phyloP scores from a whole-genome alignment of 2,329 filamentous ascomycete species.

The Fusarium sp. region DNA sequence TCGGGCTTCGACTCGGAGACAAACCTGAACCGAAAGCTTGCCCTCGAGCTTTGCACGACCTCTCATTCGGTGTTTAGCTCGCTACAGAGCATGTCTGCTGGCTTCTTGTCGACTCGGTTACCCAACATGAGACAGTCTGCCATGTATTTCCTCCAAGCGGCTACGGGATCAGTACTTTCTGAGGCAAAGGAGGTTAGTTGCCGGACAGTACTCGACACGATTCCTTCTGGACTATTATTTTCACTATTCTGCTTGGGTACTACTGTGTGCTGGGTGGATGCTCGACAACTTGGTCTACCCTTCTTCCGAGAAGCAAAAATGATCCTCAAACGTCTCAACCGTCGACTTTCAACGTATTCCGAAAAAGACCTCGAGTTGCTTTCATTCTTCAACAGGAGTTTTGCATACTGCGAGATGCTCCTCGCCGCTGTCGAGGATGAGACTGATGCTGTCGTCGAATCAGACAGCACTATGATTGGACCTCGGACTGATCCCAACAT shows the following conservation, averaged over 20 bases:
- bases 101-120: conserved; percentile 49
- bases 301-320: conserved; percentile 47
- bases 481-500: conserved; percentile 10
- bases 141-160: conserved; percentile 48
- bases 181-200: conserved; percentile 47
- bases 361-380: conserved; percentile 46
- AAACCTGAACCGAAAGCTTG: conserved; percentile 54
- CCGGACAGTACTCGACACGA: conserved; percentile 20
- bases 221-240: conserved; percentile 52
- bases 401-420: conserved; percentile 57
- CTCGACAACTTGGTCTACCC: conserved; percentile 47
- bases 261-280: conserved; percentile 55
- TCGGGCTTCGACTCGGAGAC: conserved; percentile 54
- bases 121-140: conserved; percentile 52
- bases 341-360: conserved; percentile 21
- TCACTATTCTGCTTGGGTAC: conserved; percentile 55
- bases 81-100: conserved; percentile 56
- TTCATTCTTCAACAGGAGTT: conserved; percentile 52
- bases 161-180: conserved; percentile 49
- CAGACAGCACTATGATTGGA: not conserved
- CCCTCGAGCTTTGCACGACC: conserved; percentile 50
- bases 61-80: conserved; percentile 53
- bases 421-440: conserved; percentile 51
- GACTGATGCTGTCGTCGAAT: conserved; percentile 21
- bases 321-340: conserved; percentile 43